Base-by-base conservation (phyloP, 768 basidiomycete species). In the Lactarius deliciosus region DNA sequence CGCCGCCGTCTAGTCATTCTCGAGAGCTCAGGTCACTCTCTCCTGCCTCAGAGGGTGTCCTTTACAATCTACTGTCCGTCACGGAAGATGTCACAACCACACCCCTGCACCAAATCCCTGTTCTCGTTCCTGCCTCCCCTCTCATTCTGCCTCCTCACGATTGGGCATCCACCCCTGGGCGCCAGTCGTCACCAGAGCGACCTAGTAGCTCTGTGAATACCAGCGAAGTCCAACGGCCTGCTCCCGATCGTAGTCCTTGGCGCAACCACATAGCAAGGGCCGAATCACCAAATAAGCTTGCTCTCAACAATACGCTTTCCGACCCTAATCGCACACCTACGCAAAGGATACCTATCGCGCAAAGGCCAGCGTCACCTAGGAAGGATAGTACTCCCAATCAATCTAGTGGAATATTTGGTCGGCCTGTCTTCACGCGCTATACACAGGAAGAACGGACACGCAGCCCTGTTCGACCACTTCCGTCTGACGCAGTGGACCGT, bases 21-120 rank as follows among this genome's bases (percentile, higher is more conserved):
- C 78, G 82, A 64, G 82, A 82, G 73, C 74, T 86, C 32, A 79
- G 81, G 18, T 86, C 86, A 22, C 74, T 88, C 45, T 88, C 88
- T n/a, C 87, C 88, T 2, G 77, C 79, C 16, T 88, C 89, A 53
- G 76, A 77, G 45, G 74, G 73, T 61, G 69, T 81, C 45, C 78
- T 84, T 38, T 20, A 63, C 8, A 64, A 67, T 57, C 59, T 67
- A 41, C 55, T 64, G 16, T 43, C 63, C 20, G 30, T 58, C 3
- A 41, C 57, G 30, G 67, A 64, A 38, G 16, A 45, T 10, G 36
- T 40, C 43, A 22, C 61, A 34, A 30, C 54, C 13, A 20, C 36
- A 38, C 36, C 67, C n/a, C 54, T 68, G 20, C n/a, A 58, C 30
- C 50, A 60, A 22, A 41, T 64, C 13, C 53, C 66, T 36, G 61